Percentiles rank a stretch among this genome's conserved stretches.
These are phyloP conservation scores for Tripidium arundinaceum DNA, from an alignment of 202 grass and related monocot species.

Conservation along the genomic window DNA sequence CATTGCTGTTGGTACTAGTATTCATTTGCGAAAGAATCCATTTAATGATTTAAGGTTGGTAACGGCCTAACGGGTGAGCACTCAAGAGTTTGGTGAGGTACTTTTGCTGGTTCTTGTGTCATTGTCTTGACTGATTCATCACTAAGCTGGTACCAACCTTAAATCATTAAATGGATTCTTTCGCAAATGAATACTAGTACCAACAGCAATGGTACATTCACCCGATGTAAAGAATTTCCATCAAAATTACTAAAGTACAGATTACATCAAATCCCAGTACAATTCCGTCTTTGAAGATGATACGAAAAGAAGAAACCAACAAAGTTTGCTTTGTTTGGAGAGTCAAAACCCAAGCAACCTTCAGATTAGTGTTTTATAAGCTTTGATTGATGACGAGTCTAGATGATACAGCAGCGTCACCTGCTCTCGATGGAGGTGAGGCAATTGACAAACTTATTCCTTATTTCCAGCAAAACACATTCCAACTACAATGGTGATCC, in stretches of 20 bases:
- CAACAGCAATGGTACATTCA: background rate
- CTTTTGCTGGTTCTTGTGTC: constrained; percentile 13
- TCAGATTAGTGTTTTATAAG: constrained; percentile 1
- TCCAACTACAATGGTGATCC: constrained; percentile 18
- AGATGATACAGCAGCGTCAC: constrained; percentile 1
- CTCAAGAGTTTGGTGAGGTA: constrained; percentile 1
- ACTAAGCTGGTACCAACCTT: background rate
- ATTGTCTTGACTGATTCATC: background rate
- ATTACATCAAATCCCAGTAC: too few relatives aligned
- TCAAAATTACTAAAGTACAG: background rate
- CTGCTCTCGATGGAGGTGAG: background rate
- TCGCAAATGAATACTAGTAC: too few relatives aligned
- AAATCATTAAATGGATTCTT: too few relatives aligned
- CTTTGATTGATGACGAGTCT: background rate
- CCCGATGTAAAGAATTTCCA: background rate
- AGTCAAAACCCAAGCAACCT: constrained; percentile 7
- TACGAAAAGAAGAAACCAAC: background rate
- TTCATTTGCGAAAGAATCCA: too few relatives aligned
- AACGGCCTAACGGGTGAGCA: constrained; percentile 10
- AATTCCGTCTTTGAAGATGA: background rate
- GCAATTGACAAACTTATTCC: constrained; percentile 10
- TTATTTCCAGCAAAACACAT: constrained; percentile 42
- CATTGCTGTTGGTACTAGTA: background rate
- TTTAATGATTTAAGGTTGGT: constrained; percentile 33
- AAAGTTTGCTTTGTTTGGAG: background rate